These are phyloP conservation scores for Closterium sp. DNA, from an alignment of 139 green algal genomes.

Conservation along the genomic window DNA sequence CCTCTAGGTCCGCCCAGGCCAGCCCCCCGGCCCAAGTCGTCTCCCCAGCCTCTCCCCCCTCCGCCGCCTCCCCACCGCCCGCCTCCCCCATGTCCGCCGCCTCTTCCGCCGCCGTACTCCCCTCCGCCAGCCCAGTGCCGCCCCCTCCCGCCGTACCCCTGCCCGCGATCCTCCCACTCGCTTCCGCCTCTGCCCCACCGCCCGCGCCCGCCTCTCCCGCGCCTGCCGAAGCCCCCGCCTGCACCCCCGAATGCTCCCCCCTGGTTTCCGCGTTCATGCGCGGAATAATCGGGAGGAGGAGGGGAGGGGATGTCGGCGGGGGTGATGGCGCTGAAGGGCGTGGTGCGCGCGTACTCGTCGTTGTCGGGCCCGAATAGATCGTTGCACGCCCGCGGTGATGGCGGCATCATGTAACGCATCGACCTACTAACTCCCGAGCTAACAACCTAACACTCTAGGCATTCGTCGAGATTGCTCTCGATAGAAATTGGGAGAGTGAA, in stretches of 20 bases:
- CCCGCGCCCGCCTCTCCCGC: background rate
- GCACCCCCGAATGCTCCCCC: background rate
- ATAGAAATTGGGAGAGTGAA: no score
- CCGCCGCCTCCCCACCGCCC: background rate
- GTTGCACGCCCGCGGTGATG: background rate
- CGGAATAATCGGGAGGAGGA: background rate
- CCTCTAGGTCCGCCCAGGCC: background rate
- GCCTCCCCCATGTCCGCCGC: background rate
- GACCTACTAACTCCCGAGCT: no score
- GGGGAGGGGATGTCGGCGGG: background rate
- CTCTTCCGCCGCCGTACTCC: background rate
- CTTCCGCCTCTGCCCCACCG: background rate
- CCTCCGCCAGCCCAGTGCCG: background rate
- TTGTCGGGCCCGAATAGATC: constrained; percentile 39
- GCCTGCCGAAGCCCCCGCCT: background rate
- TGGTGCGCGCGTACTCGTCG: constrained; percentile 22
- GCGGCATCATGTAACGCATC: background rate
- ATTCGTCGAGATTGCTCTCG: no score
- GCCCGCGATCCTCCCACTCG: background rate
- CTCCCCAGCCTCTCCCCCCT: background rate
- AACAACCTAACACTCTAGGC: no score
- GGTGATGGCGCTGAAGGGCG: constrained; percentile 17
- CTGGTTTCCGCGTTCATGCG: background rate
- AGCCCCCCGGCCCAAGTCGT: background rate
- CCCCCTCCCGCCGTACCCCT: background rate